phyloP scores from a whole-genome alignment of 768 basidiomycete genomes.

The Baorangia bicolor region DNA sequence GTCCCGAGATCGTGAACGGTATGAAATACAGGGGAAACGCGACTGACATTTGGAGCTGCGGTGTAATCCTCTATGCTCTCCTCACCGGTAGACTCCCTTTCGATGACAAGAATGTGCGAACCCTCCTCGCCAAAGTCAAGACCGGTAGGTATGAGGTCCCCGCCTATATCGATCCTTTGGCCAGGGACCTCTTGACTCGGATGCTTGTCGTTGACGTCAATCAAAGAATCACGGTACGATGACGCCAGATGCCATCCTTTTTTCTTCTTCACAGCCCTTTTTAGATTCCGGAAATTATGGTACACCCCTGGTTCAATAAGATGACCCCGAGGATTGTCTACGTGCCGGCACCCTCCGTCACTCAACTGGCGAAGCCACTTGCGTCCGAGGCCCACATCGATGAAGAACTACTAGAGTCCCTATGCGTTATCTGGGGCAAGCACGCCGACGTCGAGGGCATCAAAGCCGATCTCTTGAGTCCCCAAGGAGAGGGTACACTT shows the following conservation, averaged over 20 bases:
- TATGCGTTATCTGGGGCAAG: conserved; percentile 82
- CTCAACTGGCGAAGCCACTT: conserved; percentile 68
- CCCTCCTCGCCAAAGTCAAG: conserved; percentile 83
- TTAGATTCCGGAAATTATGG: conserved; percentile 83
- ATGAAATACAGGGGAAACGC: conserved; percentile 85
- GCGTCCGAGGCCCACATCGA: conserved; percentile 70
- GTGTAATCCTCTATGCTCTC: conserved; percentile 89
- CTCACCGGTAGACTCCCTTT: conserved; percentile 91
- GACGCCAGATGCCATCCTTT: background rate
- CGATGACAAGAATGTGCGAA: conserved; percentile 83
- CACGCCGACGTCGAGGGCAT: conserved; percentile 61
- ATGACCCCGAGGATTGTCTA: conserved; percentile 48
- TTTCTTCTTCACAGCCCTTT: conserved; percentile 2
- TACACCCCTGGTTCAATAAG: conserved; percentile 79
- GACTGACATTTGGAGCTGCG: conserved; percentile 96
- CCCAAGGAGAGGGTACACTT: conserved; percentile 65
- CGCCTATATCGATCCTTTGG: conserved; percentile 73
- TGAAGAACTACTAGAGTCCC: conserved; percentile 69
- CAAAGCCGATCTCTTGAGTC: conserved; percentile 64
- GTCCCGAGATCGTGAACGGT: conserved; percentile 94
- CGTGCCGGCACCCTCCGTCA: conserved; percentile 58
- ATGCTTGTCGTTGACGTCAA: conserved; percentile 90
- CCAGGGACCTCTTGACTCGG: conserved; percentile 75
- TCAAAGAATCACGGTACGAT: conserved; percentile 72
- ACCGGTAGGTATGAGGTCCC: conserved; percentile 85